A percentile compares a stretch with the other conserved stretches of the same genome.
Conservation (phyloP, 1,284 basidiomycete species). For the Cutaneotrichosporon sp. region DNA sequence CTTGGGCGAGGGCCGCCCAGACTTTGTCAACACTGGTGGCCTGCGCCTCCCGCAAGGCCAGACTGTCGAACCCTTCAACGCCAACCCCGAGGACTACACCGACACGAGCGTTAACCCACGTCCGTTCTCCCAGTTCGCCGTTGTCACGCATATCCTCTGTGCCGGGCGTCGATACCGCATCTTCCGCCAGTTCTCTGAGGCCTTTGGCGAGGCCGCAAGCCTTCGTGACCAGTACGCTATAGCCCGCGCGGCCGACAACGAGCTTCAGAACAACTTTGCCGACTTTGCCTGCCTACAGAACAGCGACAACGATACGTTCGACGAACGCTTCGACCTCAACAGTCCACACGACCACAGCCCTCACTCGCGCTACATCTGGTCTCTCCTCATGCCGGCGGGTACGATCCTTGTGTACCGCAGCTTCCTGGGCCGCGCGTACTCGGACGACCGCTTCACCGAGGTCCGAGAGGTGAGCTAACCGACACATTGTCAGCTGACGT, state of each 20-base stretch:
- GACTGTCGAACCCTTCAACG: slow-evolving; percentile 28
- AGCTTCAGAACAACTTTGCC: slow-evolving; percentile 23
- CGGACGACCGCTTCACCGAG: slow-evolving; percentile 32
- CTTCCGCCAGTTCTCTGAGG: slow-evolving; percentile 30
- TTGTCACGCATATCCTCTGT: slow-evolving; percentile 22
- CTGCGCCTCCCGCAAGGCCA: slow-evolving; percentile 27
- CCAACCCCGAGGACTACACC: slow-evolving; percentile 26
- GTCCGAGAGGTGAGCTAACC: slow-evolving; percentile 24
- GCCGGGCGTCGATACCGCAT: slow-evolving; percentile 27
- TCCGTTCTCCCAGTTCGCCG: slow-evolving; percentile 21
- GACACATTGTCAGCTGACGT: not conserved
- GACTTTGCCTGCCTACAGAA: slow-evolving; percentile 23
- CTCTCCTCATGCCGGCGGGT: slow-evolving; percentile 24
- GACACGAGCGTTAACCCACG: slow-evolving; percentile 21
- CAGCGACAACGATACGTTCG: slow-evolving; percentile 21
- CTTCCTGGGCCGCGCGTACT: slow-evolving; percentile 32
- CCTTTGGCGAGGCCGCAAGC: slow-evolving; percentile 23
- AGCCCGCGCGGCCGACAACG: slow-evolving; percentile 22
- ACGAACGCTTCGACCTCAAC: slow-evolving; percentile 27
- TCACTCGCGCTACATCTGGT: slow-evolving; percentile 29
- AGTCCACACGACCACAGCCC: slow-evolving; percentile 24
- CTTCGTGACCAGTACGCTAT: slow-evolving; percentile 28
- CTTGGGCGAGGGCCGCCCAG: slow-evolving; percentile 27
- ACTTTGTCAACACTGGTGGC: slow-evolving; percentile 29
- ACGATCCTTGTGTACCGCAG: slow-evolving; percentile 28